Percentiles rank a stretch among this genome's conserved stretches.
phyloP scores from a whole-genome alignment of 2,329 filamentous ascomycete species.

The Xylariaceae sp. region DNA sequence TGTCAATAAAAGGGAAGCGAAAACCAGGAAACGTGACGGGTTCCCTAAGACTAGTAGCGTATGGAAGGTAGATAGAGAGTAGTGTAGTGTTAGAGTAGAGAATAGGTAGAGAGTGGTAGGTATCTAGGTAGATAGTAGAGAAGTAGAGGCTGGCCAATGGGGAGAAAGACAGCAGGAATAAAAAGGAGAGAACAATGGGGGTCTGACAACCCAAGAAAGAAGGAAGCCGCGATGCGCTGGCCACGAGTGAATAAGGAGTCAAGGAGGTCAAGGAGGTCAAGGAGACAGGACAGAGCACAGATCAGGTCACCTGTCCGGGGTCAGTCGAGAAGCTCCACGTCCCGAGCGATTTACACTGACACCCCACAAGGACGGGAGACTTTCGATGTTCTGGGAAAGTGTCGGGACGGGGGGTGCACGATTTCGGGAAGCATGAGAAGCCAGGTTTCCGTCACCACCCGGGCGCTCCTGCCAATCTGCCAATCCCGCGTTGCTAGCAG shows the following conservation, averaged over 20 bases:
- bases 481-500: conserved; percentile 5
- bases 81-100: background rate
- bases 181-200: background rate
- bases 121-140: background rate
- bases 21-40: background rate
- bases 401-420: background rate
- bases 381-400: background rate
- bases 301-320: background rate
- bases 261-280: background rate
- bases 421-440: conserved; percentile 6
- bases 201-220: background rate
- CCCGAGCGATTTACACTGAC: background rate
- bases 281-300: background rate
- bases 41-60: too few relatives aligned
- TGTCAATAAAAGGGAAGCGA: conserved; percentile 1
- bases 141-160: background rate
- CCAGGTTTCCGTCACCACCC: conserved; percentile 29
- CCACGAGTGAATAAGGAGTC: background rate
- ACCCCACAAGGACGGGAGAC: background rate
- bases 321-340: background rate
- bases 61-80: background rate
- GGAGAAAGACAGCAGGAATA: background rate
- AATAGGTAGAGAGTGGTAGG: background rate
- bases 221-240: background rate
- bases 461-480: conserved; percentile 5